Evolutionary conservation across 345 rosid species (phyloP), one percentile per base, ranked within the genome.

Genomic region (Citropsis articulata): DNA sequence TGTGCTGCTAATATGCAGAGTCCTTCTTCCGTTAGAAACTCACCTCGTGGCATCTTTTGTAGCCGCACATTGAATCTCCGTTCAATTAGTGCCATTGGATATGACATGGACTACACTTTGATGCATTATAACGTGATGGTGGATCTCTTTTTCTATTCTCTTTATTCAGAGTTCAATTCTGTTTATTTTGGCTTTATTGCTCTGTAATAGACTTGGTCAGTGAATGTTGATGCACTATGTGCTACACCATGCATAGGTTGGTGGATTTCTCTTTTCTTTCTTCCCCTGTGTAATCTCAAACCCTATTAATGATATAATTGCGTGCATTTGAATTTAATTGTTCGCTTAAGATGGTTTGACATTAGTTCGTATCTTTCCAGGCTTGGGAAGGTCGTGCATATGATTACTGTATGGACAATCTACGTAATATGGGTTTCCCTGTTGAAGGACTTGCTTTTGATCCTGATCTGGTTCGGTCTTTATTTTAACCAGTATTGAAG

Each of bases 371-470:
- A 55, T 64, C 61, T 64, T 82, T 74, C 71, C 85, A 95, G 98
- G 97, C 99, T 78, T 95, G 99, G 99, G 99, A 95, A 91, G 99
- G 99, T 66, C 88, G 90, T 60, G 99, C 99, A 70, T 95, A 95
- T 74, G 99, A 93, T 81, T 93, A 95, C 84, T 95, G 99, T 85
- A 84, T 93, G 99, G 93, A 87, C 30, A 95, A 95, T 89, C 84
- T 95, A 25, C 86, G 73, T 82, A 87, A 81, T 80, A 80, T 95
- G 96, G 99, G 98, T 31, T 95, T 87, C 82, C 98, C 98, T 1
- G 97, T 93, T 72, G 97, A 91, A 84, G 97, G 97, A 65, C 96
- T 95, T 71, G 77, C 91, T 70, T 95, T 95, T 79, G 98, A 95
- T 67, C 96, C 99, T 0, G 92, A 93, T 79, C 85, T 95, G 90